Base-by-base conservation (phyloP, 1,284 basidiomycete species). In the Trichosporon ovoides region DNA sequence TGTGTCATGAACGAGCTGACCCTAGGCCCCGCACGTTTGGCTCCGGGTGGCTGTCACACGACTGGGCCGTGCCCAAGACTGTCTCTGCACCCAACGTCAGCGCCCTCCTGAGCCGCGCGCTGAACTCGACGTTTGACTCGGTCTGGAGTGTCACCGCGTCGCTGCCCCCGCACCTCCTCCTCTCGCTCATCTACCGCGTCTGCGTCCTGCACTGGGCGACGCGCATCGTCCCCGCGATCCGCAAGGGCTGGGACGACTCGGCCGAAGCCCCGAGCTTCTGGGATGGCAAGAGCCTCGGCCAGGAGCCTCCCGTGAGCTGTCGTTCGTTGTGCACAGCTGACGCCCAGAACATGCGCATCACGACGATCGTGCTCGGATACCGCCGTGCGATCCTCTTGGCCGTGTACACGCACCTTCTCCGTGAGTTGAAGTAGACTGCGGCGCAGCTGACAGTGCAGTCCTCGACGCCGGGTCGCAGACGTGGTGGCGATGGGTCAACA, bases 191-290 rank as follows among this genome's bases (percentile, higher is more conserved):
- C 22, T 95, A 91, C 75, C 86, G 92, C 37, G 80, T 94, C 18
- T 80, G 84, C 10, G 87, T 95, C 31, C 78, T 95, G n/a, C 89
- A 94, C 65, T 80, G 88, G 55, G 91, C 91, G 3, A 90, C 89
- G 10, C 83, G 85, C 48, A 90, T 95, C 65, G 75, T 86, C 81
- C 79, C 86, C 85, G 67, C 82, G 80, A 75, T 91, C 84, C 52
- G 86, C 80, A 55, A 84, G 79, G 75, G 75, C 1, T 78, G 73
- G 72, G 74, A 74, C 43, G 73, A 74, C 55, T 62, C 60, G 38
- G 50, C 40, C 22, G 58, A 55, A 20, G 56, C 59, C 3, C 66
- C 67, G 18, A 68, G 66, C 19, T 76, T 75, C 64, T 77, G 74
- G 73, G 74, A 76, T 60, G 75, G 74, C 1, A 59, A 67, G 57